These are phyloP conservation scores for Gossypium herbaceum DNA, from an alignment of 345 rosid species.

Conservation along the genomic window DNA sequence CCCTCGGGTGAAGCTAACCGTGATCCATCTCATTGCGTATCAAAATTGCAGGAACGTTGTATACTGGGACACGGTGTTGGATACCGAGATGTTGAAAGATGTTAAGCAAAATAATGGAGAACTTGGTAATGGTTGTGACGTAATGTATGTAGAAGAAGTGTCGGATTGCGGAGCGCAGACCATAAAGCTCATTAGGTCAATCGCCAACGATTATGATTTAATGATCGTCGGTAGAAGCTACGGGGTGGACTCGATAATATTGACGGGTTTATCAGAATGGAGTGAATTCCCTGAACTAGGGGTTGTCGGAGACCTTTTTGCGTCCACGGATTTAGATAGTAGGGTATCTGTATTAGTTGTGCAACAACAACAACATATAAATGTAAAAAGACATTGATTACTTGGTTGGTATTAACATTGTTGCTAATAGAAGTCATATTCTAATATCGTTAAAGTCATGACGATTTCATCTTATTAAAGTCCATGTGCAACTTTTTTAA, in stretches of 20 bases:
- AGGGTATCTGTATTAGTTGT: slow-evolving; percentile 48
- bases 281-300: no score
- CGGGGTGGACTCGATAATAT: no score
- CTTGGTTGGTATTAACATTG: no score
- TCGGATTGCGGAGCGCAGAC: slow-evolving; percentile 39
- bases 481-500: no score
- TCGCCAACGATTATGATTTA: slow-evolving; percentile 35
- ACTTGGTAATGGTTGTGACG: not conserved
- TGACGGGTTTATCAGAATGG: no score
- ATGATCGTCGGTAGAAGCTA: slow-evolving; percentile 30
- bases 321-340: slow-evolving; percentile 26
- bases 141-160: slow-evolving; percentile 23
- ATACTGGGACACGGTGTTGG: slow-evolving; percentile 36
- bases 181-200: slow-evolving; percentile 21
- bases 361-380: slow-evolving; percentile 40
- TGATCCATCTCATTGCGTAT: slow-evolving; percentile 2
- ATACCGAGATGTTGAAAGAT: slow-evolving; percentile 8
- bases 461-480: no score
- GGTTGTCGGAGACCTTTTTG: no score
- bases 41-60: not conserved
- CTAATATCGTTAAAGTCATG: no score
- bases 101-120: not conserved
- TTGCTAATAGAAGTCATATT: no score
- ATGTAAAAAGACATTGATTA: not conserved
- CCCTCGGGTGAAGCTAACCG: no score